These are phyloP conservation scores for Ogataea haglerorum DNA, from an alignment of 805 yeast species.

Conservation along the genomic window DNA sequence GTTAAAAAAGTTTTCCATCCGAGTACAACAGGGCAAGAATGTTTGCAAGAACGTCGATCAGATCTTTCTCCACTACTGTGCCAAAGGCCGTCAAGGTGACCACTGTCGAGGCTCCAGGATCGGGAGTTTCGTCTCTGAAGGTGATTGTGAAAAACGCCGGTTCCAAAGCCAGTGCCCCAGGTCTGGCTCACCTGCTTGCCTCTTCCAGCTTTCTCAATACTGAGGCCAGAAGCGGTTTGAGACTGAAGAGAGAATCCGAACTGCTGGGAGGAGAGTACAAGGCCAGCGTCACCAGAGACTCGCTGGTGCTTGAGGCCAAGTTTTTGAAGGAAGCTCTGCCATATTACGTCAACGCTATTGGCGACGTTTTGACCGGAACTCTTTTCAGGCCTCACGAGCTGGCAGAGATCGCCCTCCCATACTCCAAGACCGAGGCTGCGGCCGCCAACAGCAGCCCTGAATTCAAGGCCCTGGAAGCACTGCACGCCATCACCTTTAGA, in stretches of 20 bases:
- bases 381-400: conserved; percentile 81
- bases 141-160: conserved; percentile 83
- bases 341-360: conserved; percentile 82
- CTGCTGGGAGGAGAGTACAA: conserved; percentile 81
- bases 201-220: conserved; percentile 85
- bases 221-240: conserved; percentile 76
- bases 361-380: conserved; percentile 66
- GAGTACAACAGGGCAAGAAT: conserved; percentile 19
- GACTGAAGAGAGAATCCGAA: conserved; percentile 93
- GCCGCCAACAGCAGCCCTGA: conserved; percentile 49
- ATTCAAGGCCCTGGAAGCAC: conserved; percentile 67
- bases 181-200: conserved; percentile 81
- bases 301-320: conserved; percentile 71
- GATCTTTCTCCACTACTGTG: conserved; percentile 38
- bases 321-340: conserved; percentile 89
- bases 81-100: conserved; percentile 43
- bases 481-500: conserved; percentile 81
- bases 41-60: conserved; percentile 31
- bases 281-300: conserved; percentile 76
- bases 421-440: conserved; percentile 61
- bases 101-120: conserved; percentile 43
- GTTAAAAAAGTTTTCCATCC: conserved; percentile 10
- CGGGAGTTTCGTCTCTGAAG: conserved; percentile 69
- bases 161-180: conserved; percentile 69
- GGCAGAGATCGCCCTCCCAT: conserved; percentile 77